Conservation (phyloP, 495 filamentous ascomycete genomes). For the Lasiosphaeria hispida region DNA sequence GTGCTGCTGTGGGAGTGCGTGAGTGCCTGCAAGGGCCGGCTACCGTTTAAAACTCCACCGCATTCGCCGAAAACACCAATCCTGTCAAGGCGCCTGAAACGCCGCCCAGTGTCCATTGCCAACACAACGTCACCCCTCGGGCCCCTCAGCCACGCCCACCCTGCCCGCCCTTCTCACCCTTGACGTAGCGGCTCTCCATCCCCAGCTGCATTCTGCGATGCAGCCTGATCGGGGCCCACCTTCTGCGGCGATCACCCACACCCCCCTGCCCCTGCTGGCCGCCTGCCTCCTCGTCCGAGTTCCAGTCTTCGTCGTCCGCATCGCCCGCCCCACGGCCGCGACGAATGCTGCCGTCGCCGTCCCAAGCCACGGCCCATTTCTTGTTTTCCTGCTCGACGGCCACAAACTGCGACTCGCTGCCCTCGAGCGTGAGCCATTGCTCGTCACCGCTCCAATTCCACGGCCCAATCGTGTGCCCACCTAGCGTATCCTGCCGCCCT, state of each 20-base stretch:
- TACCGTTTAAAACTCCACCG: too few species aligned
- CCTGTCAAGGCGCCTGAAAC: background rate
- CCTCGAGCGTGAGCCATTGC: conserved; percentile 51
- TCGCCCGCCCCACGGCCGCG: conserved; percentile 20
- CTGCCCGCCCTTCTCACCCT: conserved; percentile 20
- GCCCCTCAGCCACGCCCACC: background rate
- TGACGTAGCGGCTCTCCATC: conserved; percentile 42
- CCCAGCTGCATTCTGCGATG: conserved; percentile 32
- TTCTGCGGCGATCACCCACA: conserved; percentile 6
- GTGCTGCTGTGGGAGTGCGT: too few species aligned
- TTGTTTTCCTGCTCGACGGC: conserved; percentile 43
- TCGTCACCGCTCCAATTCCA: conserved; percentile 59
- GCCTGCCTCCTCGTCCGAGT: conserved; percentile 30
- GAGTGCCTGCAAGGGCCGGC: too few species aligned
- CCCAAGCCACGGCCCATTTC: conserved; percentile 47
- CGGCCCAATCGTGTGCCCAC: conserved; percentile 51
- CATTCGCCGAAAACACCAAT: background rate
- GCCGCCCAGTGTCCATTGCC: background rate
- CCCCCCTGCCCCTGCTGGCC: conserved; percentile 22
- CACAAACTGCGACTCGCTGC: conserved; percentile 36
- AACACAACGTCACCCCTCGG: conserved; percentile 4
- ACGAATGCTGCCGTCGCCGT: conserved; percentile 34
- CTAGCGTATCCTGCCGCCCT: conserved; percentile 42
- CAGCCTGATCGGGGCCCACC: conserved; percentile 32
- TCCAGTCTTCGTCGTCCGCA: conserved; percentile 24